Percentiles rank a stretch among this genome's conserved stretches.
Conservation (phyloP, 148 eudicot species). For the Amaranthus hypochondriacus region DNA sequence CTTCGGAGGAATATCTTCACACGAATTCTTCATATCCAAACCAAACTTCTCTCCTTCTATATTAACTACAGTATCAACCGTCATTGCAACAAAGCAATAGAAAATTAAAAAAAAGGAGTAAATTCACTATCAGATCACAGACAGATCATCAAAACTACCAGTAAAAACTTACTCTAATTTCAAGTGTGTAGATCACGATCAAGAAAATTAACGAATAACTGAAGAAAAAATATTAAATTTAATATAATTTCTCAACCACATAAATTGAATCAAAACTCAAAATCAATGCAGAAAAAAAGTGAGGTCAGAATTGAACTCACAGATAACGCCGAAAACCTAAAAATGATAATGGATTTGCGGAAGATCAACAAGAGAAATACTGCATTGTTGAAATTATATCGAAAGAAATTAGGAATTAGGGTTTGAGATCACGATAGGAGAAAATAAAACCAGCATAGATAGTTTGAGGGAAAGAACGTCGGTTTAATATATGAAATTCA, state of each 20-base stretch:
- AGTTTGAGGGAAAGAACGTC: constrained; percentile 1
- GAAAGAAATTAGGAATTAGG: constrained; percentile 7
- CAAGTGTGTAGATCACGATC: constrained; percentile 1
- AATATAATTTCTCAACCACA: not conserved
- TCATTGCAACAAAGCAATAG: constrained; percentile 19
- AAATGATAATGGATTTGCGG: not conserved
- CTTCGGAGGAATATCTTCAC: constrained; percentile 38
- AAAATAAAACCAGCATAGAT: not conserved
- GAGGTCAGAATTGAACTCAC: constrained; percentile 15
- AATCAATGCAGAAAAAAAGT: not conserved
- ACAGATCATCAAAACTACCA: constrained; percentile 8
- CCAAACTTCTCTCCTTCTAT: constrained; percentile 37
- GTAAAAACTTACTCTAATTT: not conserved
- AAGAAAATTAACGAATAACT: constrained; percentile 1
- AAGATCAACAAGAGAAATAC: constrained; percentile 18
- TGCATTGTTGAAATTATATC: constrained; percentile 14
- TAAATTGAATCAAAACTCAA: not conserved
- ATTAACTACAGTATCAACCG: constrained; percentile 32
- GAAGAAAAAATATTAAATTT: not conserved
- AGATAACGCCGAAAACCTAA: not conserved
- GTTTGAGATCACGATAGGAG: constrained; percentile 25
- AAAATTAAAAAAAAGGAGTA: not conserved
- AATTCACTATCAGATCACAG: constrained; percentile 26
- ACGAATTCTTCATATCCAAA: constrained; percentile 40
- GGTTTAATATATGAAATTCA: too few relatives aligned